Evolutionary conservation across 1,284 basidiomycete species (phyloP).

Genomic region (Boletus smithii): DNA sequence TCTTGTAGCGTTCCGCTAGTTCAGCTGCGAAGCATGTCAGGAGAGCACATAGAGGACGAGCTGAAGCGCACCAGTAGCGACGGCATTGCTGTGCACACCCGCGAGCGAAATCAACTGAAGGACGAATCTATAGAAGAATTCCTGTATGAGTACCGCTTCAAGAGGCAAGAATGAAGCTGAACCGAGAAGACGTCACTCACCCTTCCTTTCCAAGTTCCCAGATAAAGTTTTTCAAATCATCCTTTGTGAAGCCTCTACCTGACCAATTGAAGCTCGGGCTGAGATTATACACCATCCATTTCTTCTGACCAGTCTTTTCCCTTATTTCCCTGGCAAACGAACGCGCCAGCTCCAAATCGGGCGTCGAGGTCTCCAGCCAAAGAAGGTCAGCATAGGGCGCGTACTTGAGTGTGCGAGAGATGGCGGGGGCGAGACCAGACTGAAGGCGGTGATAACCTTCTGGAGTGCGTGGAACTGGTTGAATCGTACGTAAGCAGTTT

Average conservation of each 20-base stretch:
- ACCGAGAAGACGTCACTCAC: conserved; percentile 36
- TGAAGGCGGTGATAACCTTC: conserved; percentile 92
- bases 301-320: conserved; percentile 46
- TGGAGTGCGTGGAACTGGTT: conserved; percentile 75
- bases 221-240: conserved; percentile 79
- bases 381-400: conserved; percentile 82
- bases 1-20: conserved; percentile 71
- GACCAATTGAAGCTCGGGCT: conserved; percentile 95
- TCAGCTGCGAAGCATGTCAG: conserved; percentile 50
- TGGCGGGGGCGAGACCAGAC: conserved; percentile 81
- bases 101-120: conserved; percentile 85
- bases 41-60: not conserved
- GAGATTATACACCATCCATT: conserved; percentile 91
- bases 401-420: conserved; percentile 76
- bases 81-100: conserved; percentile 84
- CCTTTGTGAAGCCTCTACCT: conserved; percentile 75
- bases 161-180: conserved; percentile 14
- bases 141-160: conserved; percentile 7
- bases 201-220: conserved; percentile 93
- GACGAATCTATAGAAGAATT: conserved; percentile 55
- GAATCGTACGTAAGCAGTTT: conserved; percentile 2
- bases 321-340: conserved; percentile 78
- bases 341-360: conserved; percentile 77
- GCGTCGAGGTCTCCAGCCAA: conserved; percentile 89
- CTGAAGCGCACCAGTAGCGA: conserved; percentile 59